These are phyloP conservation scores for Hericium rajendrae DNA, from an alignment of 768 basidiomycete genomes.

Conservation along the genomic window DNA sequence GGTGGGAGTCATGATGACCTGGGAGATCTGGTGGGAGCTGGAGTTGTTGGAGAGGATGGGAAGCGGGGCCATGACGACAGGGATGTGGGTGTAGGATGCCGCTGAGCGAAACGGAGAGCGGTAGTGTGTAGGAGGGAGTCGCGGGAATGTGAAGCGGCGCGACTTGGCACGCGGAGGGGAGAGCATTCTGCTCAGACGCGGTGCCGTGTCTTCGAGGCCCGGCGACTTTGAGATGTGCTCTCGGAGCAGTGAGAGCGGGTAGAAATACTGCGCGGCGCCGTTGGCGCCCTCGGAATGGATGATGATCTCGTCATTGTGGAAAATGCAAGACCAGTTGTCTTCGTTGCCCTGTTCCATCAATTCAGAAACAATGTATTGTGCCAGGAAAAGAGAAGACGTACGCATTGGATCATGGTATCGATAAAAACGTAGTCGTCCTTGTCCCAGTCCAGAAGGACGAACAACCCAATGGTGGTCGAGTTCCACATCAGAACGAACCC, in stretches of 20 bases:
- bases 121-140: slow-evolving; percentile 10
- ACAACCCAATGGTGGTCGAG: slow-evolving; percentile 48
- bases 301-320: slow-evolving; percentile 56
- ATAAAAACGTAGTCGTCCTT: slow-evolving; percentile 59
- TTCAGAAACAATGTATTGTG: neutral
- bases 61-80: neutral
- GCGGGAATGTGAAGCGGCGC: slow-evolving; percentile 16
- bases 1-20: neutral
- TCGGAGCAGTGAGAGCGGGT: slow-evolving; percentile 36
- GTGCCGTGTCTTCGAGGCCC: slow-evolving; percentile 10
- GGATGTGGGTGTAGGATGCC: neutral
- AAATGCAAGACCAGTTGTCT: slow-evolving; percentile 72
- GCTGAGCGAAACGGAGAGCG: slow-evolving; percentile 4
- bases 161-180: slow-evolving; percentile 13
- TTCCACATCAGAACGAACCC: slow-evolving; percentile 62
- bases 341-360: slow-evolving; percentile 37
- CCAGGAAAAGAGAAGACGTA: slow-evolving; percentile 28
- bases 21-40: neutral
- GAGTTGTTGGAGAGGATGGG: neutral
- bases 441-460: slow-evolving; percentile 58
- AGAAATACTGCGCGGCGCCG: slow-evolving; percentile 59
- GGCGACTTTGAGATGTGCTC: slow-evolving; percentile 17
- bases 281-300: slow-evolving; percentile 67
- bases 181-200: slow-evolving; percentile 16
- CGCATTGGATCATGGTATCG: slow-evolving; percentile 66